Conservation (phyloP, 2,329 filamentous ascomycete species). For the Scedosporium minutisporum region DNA sequence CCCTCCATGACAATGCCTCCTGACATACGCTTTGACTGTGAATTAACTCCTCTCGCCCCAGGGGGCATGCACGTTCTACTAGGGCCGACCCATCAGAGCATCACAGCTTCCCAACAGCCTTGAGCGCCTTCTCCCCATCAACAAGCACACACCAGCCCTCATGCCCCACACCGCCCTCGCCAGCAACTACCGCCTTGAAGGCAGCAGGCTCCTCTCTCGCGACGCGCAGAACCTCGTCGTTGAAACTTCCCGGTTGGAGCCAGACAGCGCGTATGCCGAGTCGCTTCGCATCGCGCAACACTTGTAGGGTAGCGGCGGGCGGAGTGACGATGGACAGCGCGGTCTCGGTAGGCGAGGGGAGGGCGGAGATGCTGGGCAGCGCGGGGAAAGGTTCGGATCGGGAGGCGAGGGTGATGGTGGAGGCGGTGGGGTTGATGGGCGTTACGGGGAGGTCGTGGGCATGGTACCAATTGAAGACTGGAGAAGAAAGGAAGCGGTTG, state of each 20-base stretch:
- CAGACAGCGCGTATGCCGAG: constrained; percentile 68
- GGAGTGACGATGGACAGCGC: constrained; percentile 82
- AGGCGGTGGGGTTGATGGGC: constrained; percentile 68
- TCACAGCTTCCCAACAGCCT: constrained; percentile 43
- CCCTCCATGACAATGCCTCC: too few species aligned
- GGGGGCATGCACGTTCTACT: neutral
- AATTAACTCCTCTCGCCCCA: too few species aligned
- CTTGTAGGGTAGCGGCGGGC: constrained; percentile 61
- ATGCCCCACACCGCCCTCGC: constrained; percentile 50
- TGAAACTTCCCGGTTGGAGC: constrained; percentile 85
- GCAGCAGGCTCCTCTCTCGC: constrained; percentile 43
- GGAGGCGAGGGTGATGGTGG: constrained; percentile 50
- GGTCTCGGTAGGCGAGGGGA: constrained; percentile 59
- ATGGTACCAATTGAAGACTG: constrained; percentile 88
- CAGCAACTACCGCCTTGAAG: constrained; percentile 63
- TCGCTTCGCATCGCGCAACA: constrained; percentile 68
- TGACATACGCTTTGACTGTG: too few species aligned
- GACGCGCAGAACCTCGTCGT: constrained; percentile 63
- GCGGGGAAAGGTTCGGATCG: constrained; percentile 48
- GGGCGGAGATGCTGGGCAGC: constrained; percentile 52
- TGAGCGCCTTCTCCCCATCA: constrained; percentile 61
- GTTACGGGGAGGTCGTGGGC: constrained; percentile 64
- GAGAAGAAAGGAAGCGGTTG: neutral
- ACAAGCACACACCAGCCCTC: constrained; percentile 86
- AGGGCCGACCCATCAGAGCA: neutral